Evolutionary conservation across 139 green algal genomes (phyloP), one percentile per base, ranked within the genome.

Genomic region (Chlorella sp.): DNA sequence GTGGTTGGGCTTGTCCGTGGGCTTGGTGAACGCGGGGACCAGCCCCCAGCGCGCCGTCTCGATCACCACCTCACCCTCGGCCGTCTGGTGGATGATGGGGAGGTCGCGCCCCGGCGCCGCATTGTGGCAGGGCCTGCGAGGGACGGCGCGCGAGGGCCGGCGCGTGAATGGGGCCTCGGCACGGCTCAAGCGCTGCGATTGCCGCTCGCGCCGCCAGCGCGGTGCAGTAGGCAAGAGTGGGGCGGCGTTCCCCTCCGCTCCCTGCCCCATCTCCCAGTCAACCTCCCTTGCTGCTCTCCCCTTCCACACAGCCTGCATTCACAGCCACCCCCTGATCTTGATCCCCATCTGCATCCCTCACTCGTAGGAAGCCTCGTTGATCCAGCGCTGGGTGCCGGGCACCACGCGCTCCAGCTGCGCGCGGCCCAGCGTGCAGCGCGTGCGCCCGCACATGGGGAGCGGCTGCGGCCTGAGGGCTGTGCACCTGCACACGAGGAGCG

Each of bases 21-120:
- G 53, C 73, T 93, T 92, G 21, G 88, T 92, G 75, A 86, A 97
- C 58, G 62, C 84, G 38, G 92, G 92, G 3, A 97, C 86, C 19
- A 97, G 82, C 23, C 92, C 92, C 91, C 91, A 97, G 50, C 90
- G 81, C 86, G 93, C 91, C 23, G 82, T 88, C 1, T 89, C 74
- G 48, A 95, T 23, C 77, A 83, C 73, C 2, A 55, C 66, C 11
- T 70, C 31, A 7, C 64, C 73, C 2, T 85, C 67, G 9, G 78
- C 65, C 2, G 65, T 65, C 5, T 48, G 29, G 27, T 60, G 66
- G 15, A 90, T 36, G 0, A 93, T 80, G 0, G 89, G 87, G 2
- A 83, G 58, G 31, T 73, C 77, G 0, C 56, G 40, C 0, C 89
- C 89, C 12, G 90, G 90, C 0, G 48, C 21, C 9, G 77, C 67